Evolutionary conservation across 169 alveolate genomes (phyloP).

Genomic region (Pseudocohnilembus persalinus): DNA sequence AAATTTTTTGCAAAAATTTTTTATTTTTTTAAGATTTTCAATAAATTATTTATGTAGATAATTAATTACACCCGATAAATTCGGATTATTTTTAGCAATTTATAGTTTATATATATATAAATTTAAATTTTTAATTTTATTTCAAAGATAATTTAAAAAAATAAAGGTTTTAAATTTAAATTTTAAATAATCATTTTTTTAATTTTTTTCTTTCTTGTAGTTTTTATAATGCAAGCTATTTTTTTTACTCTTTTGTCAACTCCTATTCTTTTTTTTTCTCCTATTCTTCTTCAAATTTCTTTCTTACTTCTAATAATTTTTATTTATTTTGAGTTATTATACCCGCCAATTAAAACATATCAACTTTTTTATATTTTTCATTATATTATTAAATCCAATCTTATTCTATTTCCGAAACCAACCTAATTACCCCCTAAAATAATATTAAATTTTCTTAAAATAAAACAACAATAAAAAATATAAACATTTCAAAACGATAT

Average conservation of each 20-base stretch:
- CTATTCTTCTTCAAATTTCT: not conserved
- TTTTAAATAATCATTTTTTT: not conserved
- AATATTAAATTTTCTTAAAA: not conserved
- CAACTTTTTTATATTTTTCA: conserved; percentile 42
- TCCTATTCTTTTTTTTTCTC: not conserved
- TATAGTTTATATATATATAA: no score
- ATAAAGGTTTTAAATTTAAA: not conserved
- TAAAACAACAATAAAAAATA: not conserved
- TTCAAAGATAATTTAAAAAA: not conserved
- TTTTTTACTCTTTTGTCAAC: not conserved
- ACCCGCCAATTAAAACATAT: conserved; percentile 28
- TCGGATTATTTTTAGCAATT: not conserved
- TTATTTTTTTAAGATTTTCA: no score
- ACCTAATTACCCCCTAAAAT: conserved; percentile 59
- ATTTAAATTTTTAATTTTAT: no score
- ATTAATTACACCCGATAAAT: no score
- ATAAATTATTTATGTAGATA: no score
- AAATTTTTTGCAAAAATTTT: no score
- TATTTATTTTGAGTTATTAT: conserved; percentile 7
- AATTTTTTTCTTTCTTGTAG: not conserved
- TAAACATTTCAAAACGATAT: no score
- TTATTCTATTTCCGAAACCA: conserved; percentile 59
- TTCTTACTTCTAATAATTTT: not conserved
- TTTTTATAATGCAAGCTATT: not conserved
- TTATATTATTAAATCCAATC: conserved; percentile 60